Evolutionary conservation across 805 yeast genomes (phyloP).

Genomic region (Yarrowia osloensis): DNA sequence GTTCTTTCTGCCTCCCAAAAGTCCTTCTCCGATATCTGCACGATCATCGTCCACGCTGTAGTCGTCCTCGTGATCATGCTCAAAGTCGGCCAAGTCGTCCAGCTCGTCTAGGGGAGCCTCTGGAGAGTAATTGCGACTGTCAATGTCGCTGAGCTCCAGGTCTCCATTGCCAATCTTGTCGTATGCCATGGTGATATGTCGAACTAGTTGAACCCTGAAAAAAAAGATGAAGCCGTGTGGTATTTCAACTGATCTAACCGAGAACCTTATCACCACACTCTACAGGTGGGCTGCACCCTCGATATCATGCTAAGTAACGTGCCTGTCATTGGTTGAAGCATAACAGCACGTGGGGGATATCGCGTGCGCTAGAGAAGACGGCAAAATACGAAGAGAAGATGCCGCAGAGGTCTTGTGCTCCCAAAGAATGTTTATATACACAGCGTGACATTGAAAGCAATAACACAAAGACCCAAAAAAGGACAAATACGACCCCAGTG

Average conservation of each 20-base stretch:
- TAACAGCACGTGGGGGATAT: slow-evolving; percentile 7
- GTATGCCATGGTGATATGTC: background rate
- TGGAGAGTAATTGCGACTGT: background rate
- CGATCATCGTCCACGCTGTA: slow-evolving; percentile 16
- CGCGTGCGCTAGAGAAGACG: background rate
- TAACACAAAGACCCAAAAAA: background rate
- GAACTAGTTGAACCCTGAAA: background rate
- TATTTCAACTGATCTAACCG: slow-evolving; percentile 26
- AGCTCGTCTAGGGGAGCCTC: slow-evolving; percentile 1
- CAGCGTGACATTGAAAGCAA: background rate
- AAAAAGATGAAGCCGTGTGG: slow-evolving; percentile 18
- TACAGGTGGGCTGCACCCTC: background rate
- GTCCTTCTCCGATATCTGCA: slow-evolving; percentile 18
- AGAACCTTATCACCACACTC: slow-evolving; percentile 16
- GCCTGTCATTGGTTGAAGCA: slow-evolving; percentile 1
- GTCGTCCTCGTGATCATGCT: slow-evolving; percentile 11
- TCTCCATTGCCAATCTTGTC: background rate
- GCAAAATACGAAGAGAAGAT: background rate
- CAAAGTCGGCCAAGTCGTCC: background rate
- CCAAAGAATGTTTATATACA: background rate
- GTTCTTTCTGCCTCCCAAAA: slow-evolving; percentile 1
- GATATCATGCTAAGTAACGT: slow-evolving; percentile 4
- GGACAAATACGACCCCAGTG: background rate
- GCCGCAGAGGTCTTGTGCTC: background rate
- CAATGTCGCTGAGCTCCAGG: slow-evolving; percentile 9